Evolutionary conservation across 2,329 filamentous ascomycete genomes (phyloP), one percentile per base, ranked within the genome.

Genomic region (Stromatinia cepivora): DNA sequence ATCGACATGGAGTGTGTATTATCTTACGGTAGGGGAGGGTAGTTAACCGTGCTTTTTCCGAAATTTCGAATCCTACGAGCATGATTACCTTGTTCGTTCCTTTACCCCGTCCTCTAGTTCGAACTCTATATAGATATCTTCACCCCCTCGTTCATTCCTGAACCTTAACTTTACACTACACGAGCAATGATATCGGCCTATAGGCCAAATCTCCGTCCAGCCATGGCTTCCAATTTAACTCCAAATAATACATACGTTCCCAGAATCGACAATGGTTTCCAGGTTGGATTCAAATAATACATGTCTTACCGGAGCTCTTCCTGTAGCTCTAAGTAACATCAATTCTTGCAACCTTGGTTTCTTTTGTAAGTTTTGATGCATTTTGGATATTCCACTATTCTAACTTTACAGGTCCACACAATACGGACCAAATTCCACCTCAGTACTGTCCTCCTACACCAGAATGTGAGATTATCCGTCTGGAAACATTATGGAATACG

Each of bases 141-240:
- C 42, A 61, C 11, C n/a, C 20, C 25, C n/a, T 61, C 58, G 58
- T 15, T 61, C 58, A n/a, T 61, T 61, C 58, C 58, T 45, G 42
- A n/a, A n/a, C 58, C 42, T 61, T 42, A n/a, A n/a, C 20, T 34
- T 34, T 5, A 22, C 28, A 31, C 42, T 5, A 22, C 28, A 31
- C 42, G 42, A 61, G 42, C 42, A n/a, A n/a, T 48, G 58, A 7
- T 34, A 11, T 46, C 22, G 42, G 7, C 3, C 11, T n/a, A 1
- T 4, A 15, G 42, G 22, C 10, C 28, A 34, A 31, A 46, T 6
- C 5, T 17, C 46, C 20, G 42, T 61, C 17, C 4, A 46, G 39
- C 2, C 10, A 46, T 46, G 17, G 20, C 25, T 46, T 59, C 13
- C 42, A 15, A 46, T 22, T 11, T 8, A 10, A 46, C 39, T 59